These are phyloP conservation scores for Physcomitrium patens DNA, from an alignment of 225 moss, liverwort and hornwort species.

Conservation along the genomic window DNA sequence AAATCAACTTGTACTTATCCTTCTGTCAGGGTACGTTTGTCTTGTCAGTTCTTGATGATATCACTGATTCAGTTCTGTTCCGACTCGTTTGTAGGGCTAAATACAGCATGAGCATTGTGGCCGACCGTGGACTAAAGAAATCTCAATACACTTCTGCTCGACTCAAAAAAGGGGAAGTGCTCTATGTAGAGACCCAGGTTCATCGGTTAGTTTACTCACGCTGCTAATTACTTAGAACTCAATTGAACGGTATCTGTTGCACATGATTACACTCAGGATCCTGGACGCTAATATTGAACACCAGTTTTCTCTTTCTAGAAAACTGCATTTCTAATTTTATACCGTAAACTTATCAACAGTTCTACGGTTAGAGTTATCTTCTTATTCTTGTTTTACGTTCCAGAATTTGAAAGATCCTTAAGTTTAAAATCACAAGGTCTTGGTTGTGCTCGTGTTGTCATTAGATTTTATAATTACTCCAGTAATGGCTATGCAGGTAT, in stretches of 20 bases:
- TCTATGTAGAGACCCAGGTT: constrained; percentile 87
- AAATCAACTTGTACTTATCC: constrained; percentile 10
- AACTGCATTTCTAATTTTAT: neutral
- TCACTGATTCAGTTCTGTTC: neutral
- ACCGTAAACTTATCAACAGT: constrained; percentile 6
- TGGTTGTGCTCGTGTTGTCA: neutral
- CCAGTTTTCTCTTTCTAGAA: neutral
- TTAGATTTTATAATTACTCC: constrained; percentile 16
- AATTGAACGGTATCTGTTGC: constrained; percentile 25
- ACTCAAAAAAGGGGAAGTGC: constrained; percentile 89
- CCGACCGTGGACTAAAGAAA: constrained; percentile 92
- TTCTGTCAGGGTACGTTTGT: constrained; percentile 8
- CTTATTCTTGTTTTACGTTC: constrained; percentile 10
- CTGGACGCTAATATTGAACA: constrained; percentile 16
- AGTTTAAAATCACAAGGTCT: constrained; percentile 9
- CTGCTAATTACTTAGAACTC: constrained; percentile 7
- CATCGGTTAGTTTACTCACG: constrained; percentile 58
- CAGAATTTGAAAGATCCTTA: constrained; percentile 15
- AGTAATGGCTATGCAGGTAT: constrained; percentile 38
- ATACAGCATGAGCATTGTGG: constrained; percentile 95
- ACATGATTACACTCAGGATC: constrained; percentile 38
- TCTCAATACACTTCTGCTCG: constrained; percentile 97
- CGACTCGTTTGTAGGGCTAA: constrained; percentile 61
- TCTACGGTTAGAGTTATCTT: neutral
- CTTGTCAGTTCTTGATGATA: constrained; percentile 3